Evolutionary conservation across 768 basidiomycete genomes (phyloP).

Genomic region (Trametes coccinea): DNA sequence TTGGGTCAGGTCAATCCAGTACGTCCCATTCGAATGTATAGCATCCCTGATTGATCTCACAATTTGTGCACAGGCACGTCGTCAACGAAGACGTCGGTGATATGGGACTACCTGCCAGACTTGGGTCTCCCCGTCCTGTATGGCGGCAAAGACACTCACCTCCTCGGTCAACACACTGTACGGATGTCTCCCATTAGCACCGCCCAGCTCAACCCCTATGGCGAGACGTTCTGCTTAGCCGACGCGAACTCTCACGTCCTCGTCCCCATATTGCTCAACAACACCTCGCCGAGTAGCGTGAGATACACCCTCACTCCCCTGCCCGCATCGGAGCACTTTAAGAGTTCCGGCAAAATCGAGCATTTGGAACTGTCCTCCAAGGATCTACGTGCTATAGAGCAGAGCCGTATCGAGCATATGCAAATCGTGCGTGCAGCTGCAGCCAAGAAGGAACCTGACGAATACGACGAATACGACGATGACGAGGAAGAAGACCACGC

Average conservation of each 20-base stretch:
- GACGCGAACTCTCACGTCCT: slow-evolving; percentile 54
- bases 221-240: slow-evolving; percentile 72
- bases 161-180: slow-evolving; percentile 88
- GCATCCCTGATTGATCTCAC: slow-evolving; percentile 1
- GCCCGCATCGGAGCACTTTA: slow-evolving; percentile 43
- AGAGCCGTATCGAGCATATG: slow-evolving; percentile 52
- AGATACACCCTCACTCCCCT: slow-evolving; percentile 75
- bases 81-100: slow-evolving; percentile 37
- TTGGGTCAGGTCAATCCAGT: slow-evolving; percentile 32
- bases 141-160: slow-evolving; percentile 52
- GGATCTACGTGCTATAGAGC: slow-evolving; percentile 69
- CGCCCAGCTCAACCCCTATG: slow-evolving; percentile 81
- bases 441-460: slow-evolving; percentile 39
- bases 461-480: slow-evolving; percentile 73
- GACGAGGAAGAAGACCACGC: slow-evolving; percentile 43
- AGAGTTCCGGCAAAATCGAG: slow-evolving; percentile 47
- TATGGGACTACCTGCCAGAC: slow-evolving; percentile 51
- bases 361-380: slow-evolving; percentile 56
- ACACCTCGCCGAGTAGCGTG: slow-evolving; percentile 72
- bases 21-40: slow-evolving; percentile 8
- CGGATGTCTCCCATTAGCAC: slow-evolving; percentile 93
- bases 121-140: slow-evolving; percentile 53
- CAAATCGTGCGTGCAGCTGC: slow-evolving; percentile 45
- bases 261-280: slow-evolving; percentile 87
- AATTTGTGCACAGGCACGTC: slow-evolving; percentile 15